These are phyloP conservation scores for Populus hybrid DNA, from an alignment of 441 rosid species.

Conservation along the genomic window DNA sequence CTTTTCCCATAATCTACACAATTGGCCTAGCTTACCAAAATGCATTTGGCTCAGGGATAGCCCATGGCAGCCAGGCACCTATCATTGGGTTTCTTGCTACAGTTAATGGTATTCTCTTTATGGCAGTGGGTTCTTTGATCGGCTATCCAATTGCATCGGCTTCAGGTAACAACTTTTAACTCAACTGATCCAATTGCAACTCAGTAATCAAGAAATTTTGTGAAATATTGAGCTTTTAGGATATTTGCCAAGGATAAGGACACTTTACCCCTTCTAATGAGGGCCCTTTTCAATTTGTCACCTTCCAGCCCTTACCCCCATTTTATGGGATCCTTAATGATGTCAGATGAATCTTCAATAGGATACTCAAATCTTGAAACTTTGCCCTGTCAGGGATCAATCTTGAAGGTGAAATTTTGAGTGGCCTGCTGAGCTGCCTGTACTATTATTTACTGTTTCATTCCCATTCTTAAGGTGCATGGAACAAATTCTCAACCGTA, in stretches of 20 bases:
- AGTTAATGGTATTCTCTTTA: conserved; percentile 57
- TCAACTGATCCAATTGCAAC: background rate
- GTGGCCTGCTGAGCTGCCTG: background rate
- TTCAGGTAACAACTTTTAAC: conserved; percentile 50
- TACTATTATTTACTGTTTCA: background rate
- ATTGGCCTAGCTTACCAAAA: conserved; percentile 55
- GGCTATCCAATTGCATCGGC: conserved; percentile 81
- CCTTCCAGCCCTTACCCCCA: background rate
- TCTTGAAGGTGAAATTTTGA: background rate
- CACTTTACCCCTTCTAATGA: background rate
- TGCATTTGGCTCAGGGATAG: conserved; percentile 39
- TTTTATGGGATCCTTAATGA: background rate
- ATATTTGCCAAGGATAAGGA: background rate
- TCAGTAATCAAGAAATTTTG: background rate
- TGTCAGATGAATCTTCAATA: background rate
- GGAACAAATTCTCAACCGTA: background rate
- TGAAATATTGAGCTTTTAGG: background rate
- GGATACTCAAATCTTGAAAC: background rate
- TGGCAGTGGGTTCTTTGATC: conserved; percentile 55
- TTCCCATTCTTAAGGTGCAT: background rate
- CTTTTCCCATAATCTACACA: conserved; percentile 56
- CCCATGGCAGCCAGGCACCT: conserved; percentile 41
- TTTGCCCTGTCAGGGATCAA: background rate
- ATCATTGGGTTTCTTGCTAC: conserved; percentile 47
- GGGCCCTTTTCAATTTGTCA: background rate